These are phyloP conservation scores for Blastocystis sp. DNA, from an alignment of 352 stramenopile species.

Conservation along the genomic window DNA sequence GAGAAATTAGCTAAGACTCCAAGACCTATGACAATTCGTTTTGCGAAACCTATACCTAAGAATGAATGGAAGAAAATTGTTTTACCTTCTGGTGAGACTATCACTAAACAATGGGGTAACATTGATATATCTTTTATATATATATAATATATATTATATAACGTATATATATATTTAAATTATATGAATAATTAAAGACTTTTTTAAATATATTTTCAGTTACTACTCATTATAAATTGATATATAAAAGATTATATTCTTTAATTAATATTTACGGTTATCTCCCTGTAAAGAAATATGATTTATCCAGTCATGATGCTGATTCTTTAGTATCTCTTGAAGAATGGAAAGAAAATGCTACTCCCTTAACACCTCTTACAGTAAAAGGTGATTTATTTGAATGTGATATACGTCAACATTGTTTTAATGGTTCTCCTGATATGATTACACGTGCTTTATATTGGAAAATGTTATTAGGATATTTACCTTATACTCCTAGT, in stretches of 20 bases:
- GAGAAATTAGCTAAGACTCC: conserved; percentile 10
- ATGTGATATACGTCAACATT: conserved; percentile 24
- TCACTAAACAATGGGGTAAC: conserved; percentile 1
- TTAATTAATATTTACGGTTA: background rate
- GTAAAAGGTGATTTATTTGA: conserved; percentile 25
- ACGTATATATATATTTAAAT: too few relatives aligned
- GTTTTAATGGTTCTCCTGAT: conserved; percentile 30
- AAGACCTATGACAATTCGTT: conserved; percentile 21
- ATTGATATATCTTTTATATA: conserved; percentile 5
- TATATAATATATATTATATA: too few relatives aligned
- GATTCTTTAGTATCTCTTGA: background rate
- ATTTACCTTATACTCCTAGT: conserved; percentile 16
- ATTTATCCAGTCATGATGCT: background rate
- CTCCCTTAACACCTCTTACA: conserved; percentile 3
- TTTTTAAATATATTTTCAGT: too few relatives aligned
- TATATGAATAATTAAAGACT: too few relatives aligned
- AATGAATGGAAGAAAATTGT: too few relatives aligned
- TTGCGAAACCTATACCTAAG: background rate
- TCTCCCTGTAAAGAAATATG: conserved; percentile 14
- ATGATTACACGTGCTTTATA: conserved; percentile 2
- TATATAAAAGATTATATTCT: too few relatives aligned
- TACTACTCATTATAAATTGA: too few relatives aligned
- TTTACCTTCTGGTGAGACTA: conserved; percentile 1
- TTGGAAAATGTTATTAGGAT: conserved; percentile 34
- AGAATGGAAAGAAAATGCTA: background rate